Base-by-base conservation (phyloP, 805 yeast species). In the Debaryomyces tyrocola region DNA sequence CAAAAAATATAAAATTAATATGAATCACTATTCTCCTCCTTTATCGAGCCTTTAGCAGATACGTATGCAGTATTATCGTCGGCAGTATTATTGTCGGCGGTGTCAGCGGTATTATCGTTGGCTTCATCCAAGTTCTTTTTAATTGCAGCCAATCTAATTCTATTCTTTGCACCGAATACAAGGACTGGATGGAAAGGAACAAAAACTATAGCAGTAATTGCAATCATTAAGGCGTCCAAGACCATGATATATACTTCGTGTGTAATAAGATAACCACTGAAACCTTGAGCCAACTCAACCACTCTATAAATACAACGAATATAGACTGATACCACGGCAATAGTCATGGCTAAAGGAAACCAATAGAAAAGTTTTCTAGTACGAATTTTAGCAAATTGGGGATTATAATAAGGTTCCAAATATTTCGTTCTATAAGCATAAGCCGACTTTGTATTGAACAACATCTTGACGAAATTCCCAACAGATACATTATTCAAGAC, bases 111-210 rank as follows among this genome's bases (percentile, higher is more conserved):
- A 12, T 38, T 47, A 9, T 40, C 44, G 11, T 18, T 10, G 14
- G 51, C 45, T 36, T 55, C 61, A 44, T 64, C 67, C 27, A 47
- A 36, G 27, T 60, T 58, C 43, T 55, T 53, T 54, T 60, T 61
- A 44, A 67, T 65, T 9, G 58, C 53, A 1, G 63, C 62, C 35
- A 64, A 56, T 41, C 55, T 60, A 18, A 67, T 54, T 14, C 55
- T 49, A 45, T 67, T 62, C 8, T 55, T 50, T 4, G 49, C 33
- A 18, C 77, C 75, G 40, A 69, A 58, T 1, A 62, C 69, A 52
- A 62, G 59, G 6, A 61, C 62, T 6, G 75, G 77, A 52, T 70
- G 77, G 66, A 70, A 71, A 1, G 67, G 66, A 33, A 69, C 47
- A 38, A 70, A 66, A 8, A 69, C 49, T 14, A 70, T 37, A 6